Conservation (phyloP, 345 rosid genomes). For the Camelina sativa region DNA sequence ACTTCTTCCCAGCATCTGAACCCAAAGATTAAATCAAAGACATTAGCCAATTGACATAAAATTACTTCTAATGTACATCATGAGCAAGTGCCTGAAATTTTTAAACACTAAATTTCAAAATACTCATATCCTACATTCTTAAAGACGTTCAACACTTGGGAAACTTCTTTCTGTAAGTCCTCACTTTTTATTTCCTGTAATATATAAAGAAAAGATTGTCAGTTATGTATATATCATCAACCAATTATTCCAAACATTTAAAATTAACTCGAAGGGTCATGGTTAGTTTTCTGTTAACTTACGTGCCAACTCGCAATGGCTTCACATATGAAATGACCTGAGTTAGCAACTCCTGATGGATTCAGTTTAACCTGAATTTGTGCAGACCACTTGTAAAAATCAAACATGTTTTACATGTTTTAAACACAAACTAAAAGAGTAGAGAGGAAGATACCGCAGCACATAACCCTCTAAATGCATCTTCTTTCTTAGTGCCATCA, state of each 20-base stretch:
- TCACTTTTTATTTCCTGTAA: constrained; percentile 78
- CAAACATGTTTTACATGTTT: background rate
- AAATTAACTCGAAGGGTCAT: background rate
- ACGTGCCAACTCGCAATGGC: constrained; percentile 97
- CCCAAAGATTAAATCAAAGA: background rate
- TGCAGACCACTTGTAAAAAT: background rate
- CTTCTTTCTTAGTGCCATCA: constrained; percentile 91
- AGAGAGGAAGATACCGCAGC: constrained; percentile 63
- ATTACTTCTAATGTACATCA: background rate
- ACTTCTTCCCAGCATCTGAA: constrained; percentile 72
- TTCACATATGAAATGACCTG: constrained; percentile 76
- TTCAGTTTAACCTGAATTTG: constrained; percentile 68
- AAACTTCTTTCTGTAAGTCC: constrained; percentile 79
- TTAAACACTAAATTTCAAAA: background rate
- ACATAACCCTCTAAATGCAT: constrained; percentile 92
- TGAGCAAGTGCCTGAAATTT: background rate
- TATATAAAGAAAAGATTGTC: too few species aligned
- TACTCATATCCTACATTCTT: constrained; percentile 59
- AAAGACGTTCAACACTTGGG: constrained; percentile 89
- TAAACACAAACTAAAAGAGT: background rate
- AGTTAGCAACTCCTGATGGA: constrained; percentile 79
- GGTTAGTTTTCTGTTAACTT: constrained; percentile 42
- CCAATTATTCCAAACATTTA: too few species aligned
- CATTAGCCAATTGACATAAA: background rate
- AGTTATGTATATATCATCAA: too few species aligned